A percentile compares a stretch with the other conserved stretches of the same genome.
Conservation (phyloP, 495 filamentous ascomycete genomes). For the Ramalina intermedia region DNA sequence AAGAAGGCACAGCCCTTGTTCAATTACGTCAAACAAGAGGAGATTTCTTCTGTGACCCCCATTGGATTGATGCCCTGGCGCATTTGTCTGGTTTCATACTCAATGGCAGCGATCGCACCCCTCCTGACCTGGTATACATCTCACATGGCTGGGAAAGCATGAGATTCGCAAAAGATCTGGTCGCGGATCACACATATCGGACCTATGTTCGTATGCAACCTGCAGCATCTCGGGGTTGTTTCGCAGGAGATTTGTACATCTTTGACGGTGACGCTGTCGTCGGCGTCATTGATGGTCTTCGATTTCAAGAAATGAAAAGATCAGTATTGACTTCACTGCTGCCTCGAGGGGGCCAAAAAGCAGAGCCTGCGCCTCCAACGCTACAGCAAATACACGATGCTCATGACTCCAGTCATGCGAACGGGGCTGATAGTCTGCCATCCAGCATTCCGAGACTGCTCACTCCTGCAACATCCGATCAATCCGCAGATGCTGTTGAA, state of each 20-base stretch:
- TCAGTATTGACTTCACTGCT: too few species aligned
- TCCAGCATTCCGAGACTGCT: too few species aligned
- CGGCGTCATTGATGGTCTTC: slow-evolving; percentile 6
- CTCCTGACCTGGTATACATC: slow-evolving; percentile 45
- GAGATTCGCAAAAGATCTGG: slow-evolving; percentile 40
- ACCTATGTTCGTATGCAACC: slow-evolving; percentile 48
- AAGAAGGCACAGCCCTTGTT: slow-evolving; percentile 29
- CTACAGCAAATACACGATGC: too few species aligned
- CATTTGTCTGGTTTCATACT: slow-evolving; percentile 42
- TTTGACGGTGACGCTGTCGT: slow-evolving; percentile 42
- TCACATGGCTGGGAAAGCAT: slow-evolving; percentile 52
- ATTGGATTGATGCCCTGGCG: slow-evolving; percentile 29
- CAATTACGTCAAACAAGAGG: slow-evolving; percentile 20
- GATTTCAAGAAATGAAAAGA: too few species aligned
- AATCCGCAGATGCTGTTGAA: too few species aligned
- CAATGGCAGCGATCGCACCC: slow-evolving; percentile 46
- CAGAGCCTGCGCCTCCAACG: too few species aligned
- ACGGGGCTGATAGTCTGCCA: too few species aligned
- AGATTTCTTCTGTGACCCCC: slow-evolving; percentile 23
- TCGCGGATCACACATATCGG: slow-evolving; percentile 38
- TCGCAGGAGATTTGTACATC: slow-evolving; percentile 42
- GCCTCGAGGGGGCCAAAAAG: too few species aligned
- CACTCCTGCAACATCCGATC: too few species aligned
- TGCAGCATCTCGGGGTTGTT: background rate
- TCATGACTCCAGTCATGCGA: too few species aligned